Percentiles rank a stretch among this genome's conserved stretches.
phyloP scores from a whole-genome alignment of 768 basidiomycete genomes.

The Tephrocybe rancida region DNA sequence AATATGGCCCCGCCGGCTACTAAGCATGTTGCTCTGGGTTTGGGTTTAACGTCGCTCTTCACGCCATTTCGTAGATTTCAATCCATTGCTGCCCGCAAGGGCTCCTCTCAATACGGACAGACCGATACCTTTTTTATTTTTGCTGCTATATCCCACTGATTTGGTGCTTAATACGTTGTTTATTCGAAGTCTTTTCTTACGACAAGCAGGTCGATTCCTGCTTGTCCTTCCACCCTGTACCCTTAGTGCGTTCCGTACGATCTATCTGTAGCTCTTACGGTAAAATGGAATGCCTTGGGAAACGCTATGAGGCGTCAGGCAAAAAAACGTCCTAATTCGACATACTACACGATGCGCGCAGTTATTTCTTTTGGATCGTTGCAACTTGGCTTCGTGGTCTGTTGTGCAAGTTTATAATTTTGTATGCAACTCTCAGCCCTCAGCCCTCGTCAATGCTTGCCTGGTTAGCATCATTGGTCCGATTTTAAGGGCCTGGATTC shows the following conservation, averaged over 20 bases:
- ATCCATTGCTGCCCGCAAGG: conserved; percentile 18
- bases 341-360: too few relatives aligned
- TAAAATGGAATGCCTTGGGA: conserved; percentile 22
- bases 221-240: conserved; percentile 11
- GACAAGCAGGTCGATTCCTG: conserved; percentile 31
- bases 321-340: too few relatives aligned
- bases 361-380: too few relatives aligned
- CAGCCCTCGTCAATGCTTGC: too few relatives aligned
- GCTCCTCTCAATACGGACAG: conserved; percentile 28
- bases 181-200: conserved; percentile 31
- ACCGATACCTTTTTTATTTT: conserved; percentile 37
- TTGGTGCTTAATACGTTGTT: conserved; percentile 44
- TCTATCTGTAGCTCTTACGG: conserved; percentile 4
- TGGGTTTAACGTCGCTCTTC: conserved; percentile 29
- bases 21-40: conserved; percentile 23
- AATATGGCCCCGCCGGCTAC: conserved; percentile 27
- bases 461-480: too few relatives aligned
- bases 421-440: too few relatives aligned
- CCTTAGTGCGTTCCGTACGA: conserved; percentile 3
- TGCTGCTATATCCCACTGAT: conserved; percentile 35
- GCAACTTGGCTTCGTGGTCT: too few relatives aligned
- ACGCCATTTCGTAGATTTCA: conserved; percentile 37
- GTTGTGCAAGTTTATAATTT: too few relatives aligned
- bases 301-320: conserved; percentile 4
- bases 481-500: too few relatives aligned